Conservation (phyloP, 345 rosid genomes). For the Bruguiera gymnorhiza region DNA sequence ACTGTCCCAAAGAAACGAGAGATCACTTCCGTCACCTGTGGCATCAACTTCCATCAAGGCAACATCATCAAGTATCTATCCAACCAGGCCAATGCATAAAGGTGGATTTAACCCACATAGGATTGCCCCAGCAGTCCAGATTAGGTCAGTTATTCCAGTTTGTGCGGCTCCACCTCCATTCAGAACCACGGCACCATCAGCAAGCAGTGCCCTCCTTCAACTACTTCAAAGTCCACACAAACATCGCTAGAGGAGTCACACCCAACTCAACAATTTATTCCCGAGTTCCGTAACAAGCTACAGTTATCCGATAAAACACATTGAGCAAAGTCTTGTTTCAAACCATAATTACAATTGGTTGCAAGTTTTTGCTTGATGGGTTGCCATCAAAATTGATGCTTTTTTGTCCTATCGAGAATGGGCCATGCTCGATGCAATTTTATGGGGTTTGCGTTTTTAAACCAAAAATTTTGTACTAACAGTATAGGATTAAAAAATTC, state of each 20-base stretch:
- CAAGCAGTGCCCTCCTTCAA: neutral
- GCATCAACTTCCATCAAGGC: neutral
- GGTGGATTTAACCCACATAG: constrained; percentile 31
- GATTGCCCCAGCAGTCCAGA: constrained; percentile 63
- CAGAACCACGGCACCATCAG: constrained; percentile 23
- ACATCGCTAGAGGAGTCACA: neutral
- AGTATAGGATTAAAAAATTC: too few relatives aligned
- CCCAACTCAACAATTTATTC: too few relatives aligned
- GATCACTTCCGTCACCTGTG: constrained; percentile 16
- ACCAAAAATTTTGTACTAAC: too few relatives aligned
- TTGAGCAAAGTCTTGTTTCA: too few relatives aligned
- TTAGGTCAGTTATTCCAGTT: constrained; percentile 76
- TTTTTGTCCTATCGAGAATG: too few relatives aligned
- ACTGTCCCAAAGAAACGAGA: constrained; percentile 3
- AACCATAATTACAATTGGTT: too few relatives aligned
- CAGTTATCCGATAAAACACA: too few relatives aligned
- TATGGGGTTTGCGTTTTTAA: too few relatives aligned
- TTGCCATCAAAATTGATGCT: too few relatives aligned
- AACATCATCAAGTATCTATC: constrained; percentile 10
- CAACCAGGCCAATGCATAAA: constrained; percentile 20
- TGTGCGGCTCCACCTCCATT: constrained; percentile 54
- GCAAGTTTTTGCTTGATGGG: too few relatives aligned
- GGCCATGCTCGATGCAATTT: too few relatives aligned
- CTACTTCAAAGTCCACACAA: constrained; percentile 14
- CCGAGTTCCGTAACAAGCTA: too few relatives aligned